A percentile compares a stretch with the other conserved stretches of the same genome.
These are phyloP conservation scores for Diplosphaera chodatii DNA, from an alignment of 139 green algal species.

Conservation along the genomic window DNA sequence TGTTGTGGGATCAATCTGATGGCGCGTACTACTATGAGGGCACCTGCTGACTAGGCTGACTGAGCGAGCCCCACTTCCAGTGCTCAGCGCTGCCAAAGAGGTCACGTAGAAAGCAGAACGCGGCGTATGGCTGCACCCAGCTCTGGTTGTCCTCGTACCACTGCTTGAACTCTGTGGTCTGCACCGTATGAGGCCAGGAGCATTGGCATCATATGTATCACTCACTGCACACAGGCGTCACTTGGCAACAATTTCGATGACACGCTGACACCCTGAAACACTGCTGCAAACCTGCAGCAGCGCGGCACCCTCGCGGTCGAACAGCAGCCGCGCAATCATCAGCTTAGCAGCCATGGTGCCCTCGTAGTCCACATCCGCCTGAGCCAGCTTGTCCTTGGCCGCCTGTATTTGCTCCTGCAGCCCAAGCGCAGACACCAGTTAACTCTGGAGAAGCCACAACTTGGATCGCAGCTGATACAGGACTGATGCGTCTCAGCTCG, in stretches of 20 bases:
- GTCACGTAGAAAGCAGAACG: constrained; percentile 77
- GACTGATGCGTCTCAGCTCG: too few relatives aligned
- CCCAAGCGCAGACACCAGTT: too few relatives aligned
- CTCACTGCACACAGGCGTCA: too few relatives aligned
- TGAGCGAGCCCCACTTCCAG: constrained; percentile 79
- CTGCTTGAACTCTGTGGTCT: constrained; percentile 20
- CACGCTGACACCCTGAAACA: too few relatives aligned
- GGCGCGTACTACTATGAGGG: too few relatives aligned
- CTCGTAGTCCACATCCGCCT: constrained; percentile 77
- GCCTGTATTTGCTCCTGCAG: neutral
- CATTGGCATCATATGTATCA: too few relatives aligned
- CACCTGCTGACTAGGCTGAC: constrained; percentile 25
- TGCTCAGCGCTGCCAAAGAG: constrained; percentile 88
- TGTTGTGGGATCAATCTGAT: neutral
- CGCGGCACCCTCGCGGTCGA: constrained; percentile 34
- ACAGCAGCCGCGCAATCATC: constrained; percentile 46
- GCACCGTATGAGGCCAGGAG: neutral
- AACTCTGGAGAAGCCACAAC: too few relatives aligned
- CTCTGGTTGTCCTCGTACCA: constrained; percentile 61
- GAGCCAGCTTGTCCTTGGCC: constrained; percentile 22
- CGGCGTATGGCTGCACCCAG: constrained; percentile 90
- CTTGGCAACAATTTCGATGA: too few relatives aligned
- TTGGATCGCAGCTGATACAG: too few relatives aligned
- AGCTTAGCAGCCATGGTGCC: constrained; percentile 69
- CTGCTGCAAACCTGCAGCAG: constrained; percentile 26